These are phyloP conservation scores for Eimeria necatrix DNA, from an alignment of 169 alveolate genomes.

Conservation along the genomic window DNA sequence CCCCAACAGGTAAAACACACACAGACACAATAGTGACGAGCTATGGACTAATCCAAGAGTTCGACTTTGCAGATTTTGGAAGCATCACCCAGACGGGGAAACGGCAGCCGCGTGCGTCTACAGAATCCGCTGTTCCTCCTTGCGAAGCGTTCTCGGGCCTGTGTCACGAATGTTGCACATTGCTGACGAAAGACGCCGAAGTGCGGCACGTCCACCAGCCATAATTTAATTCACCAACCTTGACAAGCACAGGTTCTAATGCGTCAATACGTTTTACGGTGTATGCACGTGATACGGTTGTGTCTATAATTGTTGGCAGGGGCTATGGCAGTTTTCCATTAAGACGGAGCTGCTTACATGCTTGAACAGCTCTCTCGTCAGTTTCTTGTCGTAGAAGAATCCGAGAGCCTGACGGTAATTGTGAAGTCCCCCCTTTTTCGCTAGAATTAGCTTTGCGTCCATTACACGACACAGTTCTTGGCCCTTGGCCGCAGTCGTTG, in stretches of 20 bases:
- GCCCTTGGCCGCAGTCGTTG: conserved; percentile 79
- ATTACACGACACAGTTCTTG: conserved; percentile 69
- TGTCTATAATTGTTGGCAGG: too few relatives aligned
- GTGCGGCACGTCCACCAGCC: too few relatives aligned
- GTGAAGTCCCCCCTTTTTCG: conserved; percentile 78
- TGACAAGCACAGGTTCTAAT: neutral
- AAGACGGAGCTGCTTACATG: conserved; percentile 13
- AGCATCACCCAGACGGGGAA: conserved; percentile 79
- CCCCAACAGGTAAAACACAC: too few relatives aligned
- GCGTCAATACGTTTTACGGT: neutral
- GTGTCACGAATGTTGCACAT: neutral
- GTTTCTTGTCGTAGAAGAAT: conserved; percentile 77
- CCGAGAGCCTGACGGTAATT: conserved; percentile 81
- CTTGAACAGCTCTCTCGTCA: conserved; percentile 65
- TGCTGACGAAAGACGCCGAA: too few relatives aligned
- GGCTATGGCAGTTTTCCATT: neutral
- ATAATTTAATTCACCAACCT: neutral
- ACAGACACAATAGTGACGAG: too few relatives aligned
- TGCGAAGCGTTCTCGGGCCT: conserved; percentile 81
- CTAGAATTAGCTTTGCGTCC: conserved; percentile 74
- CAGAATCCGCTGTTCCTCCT: conserved; percentile 78
- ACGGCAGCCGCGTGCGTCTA: conserved; percentile 68
- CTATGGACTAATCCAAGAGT: conserved; percentile 45
- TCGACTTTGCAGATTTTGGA: conserved; percentile 79
- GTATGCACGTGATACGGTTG: neutral